Evolutionary conservation across 345 rosid species (phyloP).

Genomic region (Kernera saxatilis): DNA sequence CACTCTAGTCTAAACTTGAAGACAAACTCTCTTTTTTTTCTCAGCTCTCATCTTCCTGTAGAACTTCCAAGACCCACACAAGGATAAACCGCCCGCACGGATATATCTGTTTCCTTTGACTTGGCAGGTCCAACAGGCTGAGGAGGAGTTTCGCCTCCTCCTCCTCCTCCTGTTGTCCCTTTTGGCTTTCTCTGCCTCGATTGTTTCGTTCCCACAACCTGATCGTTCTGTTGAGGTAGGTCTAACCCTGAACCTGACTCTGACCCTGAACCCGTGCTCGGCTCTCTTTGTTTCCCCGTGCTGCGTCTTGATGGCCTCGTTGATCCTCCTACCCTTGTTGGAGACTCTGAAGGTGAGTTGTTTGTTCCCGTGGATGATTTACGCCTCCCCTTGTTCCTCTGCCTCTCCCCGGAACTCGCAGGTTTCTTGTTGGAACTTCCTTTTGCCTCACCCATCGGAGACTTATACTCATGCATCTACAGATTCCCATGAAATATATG

Average conservation of each 20-base stretch:
- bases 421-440: conserved; percentile 24
- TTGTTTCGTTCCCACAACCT: background rate
- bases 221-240: conserved; percentile 6
- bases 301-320: conserved; percentile 23
- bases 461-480: conserved; percentile 67
- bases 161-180: conserved; percentile 6
- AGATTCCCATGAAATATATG: conserved; percentile 5
- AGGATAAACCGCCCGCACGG: conserved; percentile 9
- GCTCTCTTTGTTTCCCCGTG: conserved; percentile 28
- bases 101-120: conserved; percentile 17
- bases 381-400: conserved; percentile 27
- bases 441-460: conserved; percentile 3
- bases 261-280: background rate
- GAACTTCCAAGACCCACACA: conserved; percentile 26
- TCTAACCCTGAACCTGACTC: conserved; percentile 23
- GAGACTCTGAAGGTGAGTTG: conserved; percentile 31
- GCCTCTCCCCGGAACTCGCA: conserved; percentile 7
- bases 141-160: background rate
- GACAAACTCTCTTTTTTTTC: background rate
- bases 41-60: conserved; percentile 18
- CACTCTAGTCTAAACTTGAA: conserved; percentile 20
- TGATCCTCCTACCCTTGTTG: conserved; percentile 26
- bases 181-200: conserved; percentile 14
- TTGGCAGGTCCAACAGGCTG: background rate
- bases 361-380: conserved; percentile 21